Evolutionary conservation across 2,329 filamentous ascomycete genomes (phyloP), one percentile per base, ranked within the genome.

Genomic region (Trichoderma sp.): DNA sequence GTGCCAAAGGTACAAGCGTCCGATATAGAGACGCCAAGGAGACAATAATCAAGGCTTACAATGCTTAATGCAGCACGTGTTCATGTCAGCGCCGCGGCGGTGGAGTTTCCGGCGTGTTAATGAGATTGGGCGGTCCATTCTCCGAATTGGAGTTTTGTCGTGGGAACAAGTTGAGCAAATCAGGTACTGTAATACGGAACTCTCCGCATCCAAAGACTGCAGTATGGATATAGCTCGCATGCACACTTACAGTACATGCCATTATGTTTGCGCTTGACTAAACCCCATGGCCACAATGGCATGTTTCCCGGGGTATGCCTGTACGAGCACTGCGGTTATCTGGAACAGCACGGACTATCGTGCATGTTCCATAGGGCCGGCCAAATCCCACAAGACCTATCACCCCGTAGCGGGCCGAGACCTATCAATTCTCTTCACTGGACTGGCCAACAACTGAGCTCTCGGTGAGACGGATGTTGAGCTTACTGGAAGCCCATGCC

Each of bases 381-480:
- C 50, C 23, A 28, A 15, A 55, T 13, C 23, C 50, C 39, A 34
- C 30, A 23, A 32, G 9, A 12, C 32, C 6, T 1, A 23, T 20
- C 47, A 53, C 47, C 20, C 47, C 47, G 20, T 39, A 58, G 64
- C 32, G 64, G 50, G 50, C 32, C 64, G 65, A 39, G 53, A 20
- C 64, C 61, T 47, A 15, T 30, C 12, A 5, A n/a, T 23, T 23
- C 39, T 4, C 39, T 53, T n/a, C 17, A 53, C 17, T 17, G 39
- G 39, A 34, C 47, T 53, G 58, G 26, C 55, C 12, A 57, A 15
- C 26, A 32, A n/a, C 55, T 58, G 26, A 53, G 36, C 55, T 62
- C 57, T 66, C 68, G 68, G 68, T 71, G 68, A 71, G 68, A 71
- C 61, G 68, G 68, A 71, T 71, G 61, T 58, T 32, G 68, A 70